Conservation (phyloP, 2,329 filamentous ascomycete genomes). For the Aspergillus sp. region DNA sequence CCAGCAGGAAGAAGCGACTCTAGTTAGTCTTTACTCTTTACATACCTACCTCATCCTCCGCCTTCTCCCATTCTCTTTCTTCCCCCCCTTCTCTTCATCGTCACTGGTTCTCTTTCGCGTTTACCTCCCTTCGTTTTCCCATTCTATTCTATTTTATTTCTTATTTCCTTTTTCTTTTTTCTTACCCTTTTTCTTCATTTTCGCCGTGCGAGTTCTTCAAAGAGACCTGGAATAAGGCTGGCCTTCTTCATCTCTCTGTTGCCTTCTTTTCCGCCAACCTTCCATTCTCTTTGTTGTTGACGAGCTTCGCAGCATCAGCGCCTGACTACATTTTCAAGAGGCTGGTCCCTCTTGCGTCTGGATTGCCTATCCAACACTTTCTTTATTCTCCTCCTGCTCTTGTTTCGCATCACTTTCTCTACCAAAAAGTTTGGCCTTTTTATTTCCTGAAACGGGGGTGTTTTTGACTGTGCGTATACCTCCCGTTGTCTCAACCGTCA, state of each 20-base stretch:
- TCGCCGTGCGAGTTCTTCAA: slow-evolving; percentile 36
- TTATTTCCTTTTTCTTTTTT: slow-evolving; percentile 16
- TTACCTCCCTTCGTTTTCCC: slow-evolving; percentile 18
- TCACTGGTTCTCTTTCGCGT: slow-evolving; percentile 15
- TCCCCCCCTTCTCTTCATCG: slow-evolving; percentile 16
- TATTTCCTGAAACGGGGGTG: slow-evolving; percentile 18
- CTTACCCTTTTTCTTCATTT: slow-evolving; percentile 26
- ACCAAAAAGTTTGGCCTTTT: slow-evolving; percentile 4
- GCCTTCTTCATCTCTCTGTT: slow-evolving; percentile 36
- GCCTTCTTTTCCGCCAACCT: slow-evolving; percentile 21
- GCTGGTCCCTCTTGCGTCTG: slow-evolving; percentile 38
- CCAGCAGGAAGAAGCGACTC: background rate
- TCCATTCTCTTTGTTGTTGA: slow-evolving; percentile 22
- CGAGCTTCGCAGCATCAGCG: slow-evolving; percentile 21
- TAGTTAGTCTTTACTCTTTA: background rate
- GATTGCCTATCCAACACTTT: slow-evolving; percentile 18
- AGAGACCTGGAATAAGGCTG: slow-evolving; percentile 36
- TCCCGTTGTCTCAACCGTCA: slow-evolving; percentile 1
- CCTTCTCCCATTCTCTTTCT: slow-evolving; percentile 26
- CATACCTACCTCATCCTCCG: slow-evolving; percentile 22
- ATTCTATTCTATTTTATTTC: slow-evolving; percentile 18
- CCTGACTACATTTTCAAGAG: slow-evolving; percentile 27
- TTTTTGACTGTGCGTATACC: slow-evolving; percentile 13
- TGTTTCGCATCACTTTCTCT: slow-evolving; percentile 7
- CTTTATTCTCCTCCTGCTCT: slow-evolving; percentile 15